Evolutionary conservation across 2,329 filamentous ascomycete genomes (phyloP).

Genomic region (Sclerotinia sclerotiorum): DNA sequence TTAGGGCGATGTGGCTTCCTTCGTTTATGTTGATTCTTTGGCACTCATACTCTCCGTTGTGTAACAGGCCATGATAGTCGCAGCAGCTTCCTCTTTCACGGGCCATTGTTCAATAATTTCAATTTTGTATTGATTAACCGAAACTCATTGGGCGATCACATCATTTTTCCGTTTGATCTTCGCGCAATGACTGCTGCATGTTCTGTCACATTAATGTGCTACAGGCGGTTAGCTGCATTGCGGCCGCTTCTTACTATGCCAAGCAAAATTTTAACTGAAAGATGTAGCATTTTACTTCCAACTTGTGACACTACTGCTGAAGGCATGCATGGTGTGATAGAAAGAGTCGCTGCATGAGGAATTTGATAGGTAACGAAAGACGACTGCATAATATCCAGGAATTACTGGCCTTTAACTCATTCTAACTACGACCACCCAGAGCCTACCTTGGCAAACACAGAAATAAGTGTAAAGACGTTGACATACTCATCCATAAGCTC

Average conservation of each 20-base stretch:
- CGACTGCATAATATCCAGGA: not conserved
- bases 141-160: not conserved
- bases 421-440: too few relatives aligned
- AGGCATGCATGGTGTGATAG: too few relatives aligned
- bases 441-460: not conserved
- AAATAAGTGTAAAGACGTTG: not conserved
- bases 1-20: not conserved
- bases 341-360: too few relatives aligned
- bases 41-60: not conserved
- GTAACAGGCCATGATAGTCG: not conserved
- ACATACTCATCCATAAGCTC: not conserved
- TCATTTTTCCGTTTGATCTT: not conserved
- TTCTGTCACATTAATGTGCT: too few relatives aligned
- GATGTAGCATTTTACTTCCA: not conserved
- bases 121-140: too few relatives aligned
- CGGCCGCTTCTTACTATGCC: not conserved
- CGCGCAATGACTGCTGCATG: not conserved
- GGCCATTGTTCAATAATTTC: not conserved
- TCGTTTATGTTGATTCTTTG: not conserved
- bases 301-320: not conserved
- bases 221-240: not conserved
- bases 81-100: not conserved
- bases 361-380: not conserved
- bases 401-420: too few relatives aligned
- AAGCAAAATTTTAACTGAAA: not conserved